Base-by-base conservation (phyloP, 306 rosid species). In the Cicer pinnatifidum region DNA sequence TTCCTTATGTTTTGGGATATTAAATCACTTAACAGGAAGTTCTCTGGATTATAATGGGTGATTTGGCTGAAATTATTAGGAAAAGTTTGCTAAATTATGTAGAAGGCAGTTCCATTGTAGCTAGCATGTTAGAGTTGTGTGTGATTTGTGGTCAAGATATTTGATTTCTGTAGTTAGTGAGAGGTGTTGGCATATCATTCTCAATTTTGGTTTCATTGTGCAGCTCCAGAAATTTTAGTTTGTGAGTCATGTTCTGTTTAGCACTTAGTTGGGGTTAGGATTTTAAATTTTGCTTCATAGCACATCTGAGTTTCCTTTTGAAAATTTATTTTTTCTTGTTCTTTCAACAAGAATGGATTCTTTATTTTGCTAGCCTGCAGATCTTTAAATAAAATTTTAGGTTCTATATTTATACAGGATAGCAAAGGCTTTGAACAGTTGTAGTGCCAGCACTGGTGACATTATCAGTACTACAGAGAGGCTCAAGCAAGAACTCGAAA, bases 391-490 rank as follows among this genome's bases (percentile, higher is more conserved):
- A 8, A 43, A 76, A 11, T 16, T 45, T 51, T 59, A 47, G 65
- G 64, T 61, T 70, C 71, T 23, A 53, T 39, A 12, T 7, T 71
- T 17, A 76, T 47, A 54, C 81, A 88, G 93, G 80, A 94, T 91
- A 81, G 88, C 91, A 41, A 81, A 82, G 75, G 96, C 99, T 13
- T 85, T 91, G 78, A 81, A 66, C 83, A 85, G 88, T 78, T 94
- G 95, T 59, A 87, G 88, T 67, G 85, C 91, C 47, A 89, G 92
- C 84, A 91, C 96, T 12, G 86, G 96, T 64, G 98, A 94, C 86
- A 91, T 91, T 70, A 87, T 91, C 71, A 78, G 88, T 77, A 88
- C 98, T 80, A 94, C 97, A 16, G 96, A 91, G 82, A 83, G 97
- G 84, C 96, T 94, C 81, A 90, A 88, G 86, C 95, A 88, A 73